Evolutionary conservation across 2,329 filamentous ascomycete species (phyloP), one percentile per base, ranked within the genome.

Genomic region (Colletotrichum filicis): DNA sequence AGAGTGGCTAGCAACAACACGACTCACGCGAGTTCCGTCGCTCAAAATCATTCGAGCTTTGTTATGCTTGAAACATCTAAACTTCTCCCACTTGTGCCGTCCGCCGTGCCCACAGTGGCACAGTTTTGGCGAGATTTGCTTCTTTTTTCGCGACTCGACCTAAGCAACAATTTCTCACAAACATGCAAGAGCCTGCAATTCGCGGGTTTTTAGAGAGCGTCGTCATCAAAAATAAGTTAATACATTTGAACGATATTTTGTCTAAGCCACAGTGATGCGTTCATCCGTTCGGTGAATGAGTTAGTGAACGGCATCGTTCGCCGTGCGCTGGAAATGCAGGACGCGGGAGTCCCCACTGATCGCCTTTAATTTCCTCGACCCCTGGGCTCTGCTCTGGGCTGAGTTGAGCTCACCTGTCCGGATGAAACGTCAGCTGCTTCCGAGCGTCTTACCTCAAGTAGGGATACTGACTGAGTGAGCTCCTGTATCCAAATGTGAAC

Each of bases 331-430:
- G 28, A 42, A 37, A 63, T 63, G 60, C 35, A 72, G 53, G 65
- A 46, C n/a, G 66, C 59, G 53, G 69, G 69, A 69, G 14, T 46
- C 66, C 66, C 69, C 69, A 64, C 69, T 72, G 69, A 72, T 72
- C 69, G 66, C 69, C 69, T 69, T 69, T 64, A 72, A 72, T 72
- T 59, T 69, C 69, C 66, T 24, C 35, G 8, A n/a, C 32, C 69
- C 69, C 66, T 58, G 58, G 42, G 28, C 37, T 28, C 24, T 35
- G 42, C 35, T 28, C 42, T 60, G 46, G 42, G 49, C 26, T 22
- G 56, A 16, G 59, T 26, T 42, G 37, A 42, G 37, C 37, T 42
- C 37, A 30, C 19, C 16, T 32, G 26, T 16, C 37, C 58, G 49
- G 64, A 61, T 49, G 57, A 65, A 59, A 46, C n/a, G 11, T 28